Base-by-base conservation (phyloP, 208 protist species). In the Leishmania amazonensis region DNA sequence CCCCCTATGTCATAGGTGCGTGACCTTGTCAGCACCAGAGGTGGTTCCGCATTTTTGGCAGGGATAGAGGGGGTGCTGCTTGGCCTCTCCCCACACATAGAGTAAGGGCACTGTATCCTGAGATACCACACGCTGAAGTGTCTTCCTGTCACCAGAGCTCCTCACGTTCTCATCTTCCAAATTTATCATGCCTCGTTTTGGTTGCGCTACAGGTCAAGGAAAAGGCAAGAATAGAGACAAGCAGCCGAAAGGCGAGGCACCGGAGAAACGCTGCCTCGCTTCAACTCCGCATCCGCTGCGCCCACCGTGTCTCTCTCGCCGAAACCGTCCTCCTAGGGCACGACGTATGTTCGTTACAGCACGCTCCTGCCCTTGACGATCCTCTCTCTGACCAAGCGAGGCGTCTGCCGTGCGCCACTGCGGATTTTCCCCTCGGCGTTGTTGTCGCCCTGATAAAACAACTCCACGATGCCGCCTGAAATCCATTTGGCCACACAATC, bases 381-480 rank as follows among this genome's bases (percentile, higher is more conserved):
- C 58, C 70, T 85, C 13, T 62, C 74, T 45, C 60, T 77, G 1
- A 47, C 72, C 77, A 68, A 70, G 40, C 58, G 75, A 49, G 74
- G 38, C 49, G 21, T 13, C 80, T 45, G 31, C 49, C 24, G 38
- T 38, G 17, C 58, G 28, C 80, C n/a, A 24, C 40, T 17, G 28
- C 35, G 49, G 24, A 2, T 13, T 21, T 68, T 45, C 75, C 53
- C 65, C 77, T 67, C 82, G 54, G 54, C 51, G 58, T 3, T 38
- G 76, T 2, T 42, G 76, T 49, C 64, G 42, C 31, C 71, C 31
- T 35, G 42, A 40, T 75, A 81, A 40, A 85, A 54, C 9, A 75
- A 81, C 45, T 88, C 87, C 21, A 89, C 83, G 58, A 93, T 91
- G 76, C 91, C 91, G 49, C 91, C 89, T 6, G 90, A 82, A 62